Percentiles rank a stretch among this genome's conserved stretches.
Conservation (phyloP, 2,329 filamentous ascomycete species). For the Aspergillus eucalypticola region DNA sequence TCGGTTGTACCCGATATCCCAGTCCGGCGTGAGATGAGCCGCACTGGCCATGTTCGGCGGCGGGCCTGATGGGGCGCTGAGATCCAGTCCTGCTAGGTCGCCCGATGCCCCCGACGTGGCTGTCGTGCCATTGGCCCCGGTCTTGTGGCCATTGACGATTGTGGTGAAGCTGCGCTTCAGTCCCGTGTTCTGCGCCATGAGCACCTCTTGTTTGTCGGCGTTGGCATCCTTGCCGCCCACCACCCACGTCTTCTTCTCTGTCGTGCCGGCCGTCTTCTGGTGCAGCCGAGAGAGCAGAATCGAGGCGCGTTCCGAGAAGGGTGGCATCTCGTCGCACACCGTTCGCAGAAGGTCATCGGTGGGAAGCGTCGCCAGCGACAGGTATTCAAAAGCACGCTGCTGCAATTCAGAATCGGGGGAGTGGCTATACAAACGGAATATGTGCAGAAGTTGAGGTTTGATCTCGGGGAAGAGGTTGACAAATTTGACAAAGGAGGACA, state of each 20-base stretch:
- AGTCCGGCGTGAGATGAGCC: constrained; percentile 88
- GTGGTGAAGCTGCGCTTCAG: constrained; percentile 82
- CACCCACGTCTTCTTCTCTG: constrained; percentile 95
- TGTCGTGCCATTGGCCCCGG: constrained; percentile 37
- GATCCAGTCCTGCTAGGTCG: constrained; percentile 80
- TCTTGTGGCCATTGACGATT: constrained; percentile 47
- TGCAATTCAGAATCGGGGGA: constrained; percentile 94
- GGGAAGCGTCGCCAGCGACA: constrained; percentile 78
- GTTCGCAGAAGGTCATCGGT: constrained; percentile 91
- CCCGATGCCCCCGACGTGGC: constrained; percentile 51
- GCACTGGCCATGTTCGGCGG: constrained; percentile 86
- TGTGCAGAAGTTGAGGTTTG: constrained; percentile 86
- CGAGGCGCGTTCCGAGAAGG: constrained; percentile 91
- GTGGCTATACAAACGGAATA: constrained; percentile 91
- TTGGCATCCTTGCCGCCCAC: constrained; percentile 97
- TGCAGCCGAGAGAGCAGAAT: constrained; percentile 88
- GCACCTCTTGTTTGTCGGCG: constrained; percentile 73
- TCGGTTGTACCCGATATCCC: constrained; percentile 86
- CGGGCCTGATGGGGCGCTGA: constrained; percentile 61
- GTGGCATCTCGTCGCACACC: constrained; percentile 97
- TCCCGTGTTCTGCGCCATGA: constrained; percentile 75
- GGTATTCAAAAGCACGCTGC: constrained; percentile 93
- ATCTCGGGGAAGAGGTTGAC: constrained; percentile 98
- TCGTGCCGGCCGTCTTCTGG: constrained; percentile 89
- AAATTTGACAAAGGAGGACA: constrained; percentile 96